Conservation (phyloP, 768 basidiomycete genomes). For the Amanita rimosa region DNA sequence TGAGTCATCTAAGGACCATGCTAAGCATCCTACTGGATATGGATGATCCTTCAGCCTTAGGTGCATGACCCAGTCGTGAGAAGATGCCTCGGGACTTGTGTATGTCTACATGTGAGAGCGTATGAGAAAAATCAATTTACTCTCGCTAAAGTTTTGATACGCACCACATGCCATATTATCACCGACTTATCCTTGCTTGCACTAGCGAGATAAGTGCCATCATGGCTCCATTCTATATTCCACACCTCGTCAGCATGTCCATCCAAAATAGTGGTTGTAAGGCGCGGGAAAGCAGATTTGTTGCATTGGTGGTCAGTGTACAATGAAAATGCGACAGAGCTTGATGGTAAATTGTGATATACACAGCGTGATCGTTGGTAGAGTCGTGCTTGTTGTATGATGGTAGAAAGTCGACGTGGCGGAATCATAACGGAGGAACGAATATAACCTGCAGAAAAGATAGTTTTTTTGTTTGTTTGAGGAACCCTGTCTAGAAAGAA, state of each 20-base stretch:
- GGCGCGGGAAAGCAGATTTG: constrained; percentile 69
- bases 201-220: constrained; percentile 75
- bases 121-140: constrained; percentile 8
- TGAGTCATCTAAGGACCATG: constrained; percentile 89
- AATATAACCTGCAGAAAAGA: constrained; percentile 54
- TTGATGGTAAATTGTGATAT: constrained; percentile 71
- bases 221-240: constrained; percentile 92
- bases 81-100: constrained; percentile 35
- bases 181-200: constrained; percentile 81
- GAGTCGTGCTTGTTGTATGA: constrained; percentile 75
- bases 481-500: background rate
- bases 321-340: constrained; percentile 57
- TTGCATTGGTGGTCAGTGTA: constrained; percentile 82
- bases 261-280: constrained; percentile 75
- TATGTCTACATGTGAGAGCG: constrained; percentile 16
- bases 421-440: constrained; percentile 92
- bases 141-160: constrained; percentile 15
- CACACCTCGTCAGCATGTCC: constrained; percentile 93
- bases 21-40: constrained; percentile 68
- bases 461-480: too few species aligned
- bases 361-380: constrained; percentile 75
- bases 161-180: constrained; percentile 84
- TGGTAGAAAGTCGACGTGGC: constrained; percentile 71
- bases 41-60: constrained; percentile 64
- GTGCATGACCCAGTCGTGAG: constrained; percentile 49